Conservation (phyloP, 495 filamentous ascomycete genomes). For the Hypoxylon trugodes region DNA sequence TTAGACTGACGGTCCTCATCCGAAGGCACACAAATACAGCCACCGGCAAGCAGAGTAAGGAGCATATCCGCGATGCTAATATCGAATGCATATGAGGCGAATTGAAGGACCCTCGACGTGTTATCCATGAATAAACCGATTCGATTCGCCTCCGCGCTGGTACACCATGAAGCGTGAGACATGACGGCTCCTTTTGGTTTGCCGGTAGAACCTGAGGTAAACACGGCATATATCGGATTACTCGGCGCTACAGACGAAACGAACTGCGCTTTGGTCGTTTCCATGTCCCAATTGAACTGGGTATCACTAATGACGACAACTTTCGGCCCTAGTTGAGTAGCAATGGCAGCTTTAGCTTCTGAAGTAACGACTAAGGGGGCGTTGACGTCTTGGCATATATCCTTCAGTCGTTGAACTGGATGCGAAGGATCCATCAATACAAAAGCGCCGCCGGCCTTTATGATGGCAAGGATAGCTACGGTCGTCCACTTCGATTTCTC, state of each 20-base stretch:
- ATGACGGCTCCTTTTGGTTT: neutral
- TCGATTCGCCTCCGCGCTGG: neutral
- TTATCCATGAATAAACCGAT: neutral
- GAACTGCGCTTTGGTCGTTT: neutral
- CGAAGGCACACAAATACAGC: neutral
- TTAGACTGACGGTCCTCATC: conserved; percentile 38
- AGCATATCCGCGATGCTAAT: neutral
- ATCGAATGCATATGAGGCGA: neutral
- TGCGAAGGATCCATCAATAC: neutral
- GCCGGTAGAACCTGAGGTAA: neutral
- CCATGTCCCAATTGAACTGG: neutral
- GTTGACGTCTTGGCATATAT: neutral
- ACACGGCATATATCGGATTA: neutral
- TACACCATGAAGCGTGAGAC: neutral
- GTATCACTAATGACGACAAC: neutral
- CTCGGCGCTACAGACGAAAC: neutral
- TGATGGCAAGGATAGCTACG: neutral
- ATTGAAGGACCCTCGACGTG: conserved; percentile 47
- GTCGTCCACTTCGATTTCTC: neutral
- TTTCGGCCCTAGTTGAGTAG: neutral
- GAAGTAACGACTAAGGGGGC: neutral
- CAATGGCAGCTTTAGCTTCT: neutral
- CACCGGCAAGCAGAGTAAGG: neutral
- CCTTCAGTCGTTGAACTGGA: neutral
- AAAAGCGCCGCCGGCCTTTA: neutral